These are phyloP conservation scores for Candida krabiensis DNA, from an alignment of 805 yeast genomes.

Conservation along the genomic window DNA sequence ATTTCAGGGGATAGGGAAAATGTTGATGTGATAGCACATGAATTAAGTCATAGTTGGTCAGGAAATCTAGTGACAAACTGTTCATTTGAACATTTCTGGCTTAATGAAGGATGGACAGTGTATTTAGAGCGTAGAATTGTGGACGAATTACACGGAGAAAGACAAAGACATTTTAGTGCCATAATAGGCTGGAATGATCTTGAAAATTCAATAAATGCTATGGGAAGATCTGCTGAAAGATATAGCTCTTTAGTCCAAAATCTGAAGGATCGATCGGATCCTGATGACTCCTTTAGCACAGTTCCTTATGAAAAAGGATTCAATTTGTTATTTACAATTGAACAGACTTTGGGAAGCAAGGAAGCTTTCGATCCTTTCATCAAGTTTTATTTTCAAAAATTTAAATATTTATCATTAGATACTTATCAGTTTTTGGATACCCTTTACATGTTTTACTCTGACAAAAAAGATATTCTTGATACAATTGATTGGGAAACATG, in stretches of 20 bases:
- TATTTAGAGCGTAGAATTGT: constrained; percentile 83
- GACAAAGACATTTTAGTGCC: constrained; percentile 74
- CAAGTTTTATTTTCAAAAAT: constrained; percentile 71
- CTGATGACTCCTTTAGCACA: constrained; percentile 84
- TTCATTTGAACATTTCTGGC: constrained; percentile 93
- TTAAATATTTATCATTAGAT: constrained; percentile 70
- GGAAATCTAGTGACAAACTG: constrained; percentile 89
- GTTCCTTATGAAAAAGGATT: constrained; percentile 94
- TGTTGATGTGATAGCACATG: constrained; percentile 90
- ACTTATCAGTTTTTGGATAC: constrained; percentile 79
- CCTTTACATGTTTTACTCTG: constrained; percentile 57
- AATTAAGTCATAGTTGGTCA: constrained; percentile 89
- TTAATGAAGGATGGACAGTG: constrained; percentile 96
- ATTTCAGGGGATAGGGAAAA: constrained; percentile 82
- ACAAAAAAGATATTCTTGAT: constrained; percentile 53
- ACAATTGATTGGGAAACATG: constrained; percentile 82
- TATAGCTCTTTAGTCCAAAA: constrained; percentile 69
- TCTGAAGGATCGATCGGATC: constrained; percentile 68
- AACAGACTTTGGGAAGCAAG: constrained; percentile 71
- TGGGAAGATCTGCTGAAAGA: constrained; percentile 53
- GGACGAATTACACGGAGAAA: constrained; percentile 77
- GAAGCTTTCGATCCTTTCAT: constrained; percentile 75
- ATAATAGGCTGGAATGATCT: constrained; percentile 89
- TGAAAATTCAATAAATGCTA: constrained; percentile 61
- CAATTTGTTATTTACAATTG: constrained; percentile 73